Percentiles rank a stretch among this genome's conserved stretches.
Conservation (phyloP, 1,139 yeast genomes). For the Hanseniaspora sp. region DNA sequence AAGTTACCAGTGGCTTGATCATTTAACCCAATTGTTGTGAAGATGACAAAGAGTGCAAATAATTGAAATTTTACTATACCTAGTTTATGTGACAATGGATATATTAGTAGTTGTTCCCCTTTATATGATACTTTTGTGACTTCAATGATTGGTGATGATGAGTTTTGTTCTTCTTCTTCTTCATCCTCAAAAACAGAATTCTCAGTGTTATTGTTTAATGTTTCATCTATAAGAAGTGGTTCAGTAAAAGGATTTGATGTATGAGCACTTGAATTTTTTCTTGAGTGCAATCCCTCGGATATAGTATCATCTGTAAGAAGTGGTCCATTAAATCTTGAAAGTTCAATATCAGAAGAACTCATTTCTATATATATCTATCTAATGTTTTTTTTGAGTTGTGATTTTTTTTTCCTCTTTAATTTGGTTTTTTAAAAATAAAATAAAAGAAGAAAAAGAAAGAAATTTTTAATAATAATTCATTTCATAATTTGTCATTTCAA, state of each 20-base stretch:
- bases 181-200: neutral
- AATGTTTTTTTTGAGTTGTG: too few relatives aligned
- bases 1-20: slow-evolving; percentile 28
- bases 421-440: too few relatives aligned
- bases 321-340: neutral
- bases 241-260: neutral
- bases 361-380: too few relatives aligned
- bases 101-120: slow-evolving; percentile 19
- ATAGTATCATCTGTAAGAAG: neutral
- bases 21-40: slow-evolving; percentile 27
- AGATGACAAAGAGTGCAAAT: slow-evolving; percentile 24
- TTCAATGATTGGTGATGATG: neutral
- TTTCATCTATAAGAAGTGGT: neutral
- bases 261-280: neutral
- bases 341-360: neutral
- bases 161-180: too few relatives aligned
- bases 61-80: slow-evolving; percentile 25
- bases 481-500: too few relatives aligned
- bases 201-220: neutral
- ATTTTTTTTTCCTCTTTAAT: too few relatives aligned
- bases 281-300: neutral
- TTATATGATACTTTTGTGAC: neutral
- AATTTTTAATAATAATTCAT: too few relatives aligned
- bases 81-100: slow-evolving; percentile 24
- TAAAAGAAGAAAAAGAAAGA: too few relatives aligned